Conservation (phyloP, 2,329 filamentous ascomycete genomes). For the Ceratocystis variospora region DNA sequence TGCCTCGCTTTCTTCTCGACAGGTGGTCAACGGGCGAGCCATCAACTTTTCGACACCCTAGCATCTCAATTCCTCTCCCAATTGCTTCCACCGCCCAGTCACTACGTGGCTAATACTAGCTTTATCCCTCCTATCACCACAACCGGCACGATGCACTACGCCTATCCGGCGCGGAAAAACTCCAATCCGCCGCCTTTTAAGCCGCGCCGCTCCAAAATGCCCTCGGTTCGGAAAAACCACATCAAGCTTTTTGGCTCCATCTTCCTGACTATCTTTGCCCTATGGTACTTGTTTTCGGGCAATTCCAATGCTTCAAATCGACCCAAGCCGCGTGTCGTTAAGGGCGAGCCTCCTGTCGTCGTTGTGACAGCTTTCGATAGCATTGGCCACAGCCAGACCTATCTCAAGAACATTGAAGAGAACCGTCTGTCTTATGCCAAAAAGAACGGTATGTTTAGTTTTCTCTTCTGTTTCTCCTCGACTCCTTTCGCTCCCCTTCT, state of each 20-base stretch:
- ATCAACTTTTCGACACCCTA: constrained; percentile 6
- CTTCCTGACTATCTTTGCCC: constrained; percentile 38
- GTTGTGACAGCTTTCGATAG: constrained; percentile 71
- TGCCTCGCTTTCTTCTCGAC: neutral
- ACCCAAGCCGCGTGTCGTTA: constrained; percentile 18
- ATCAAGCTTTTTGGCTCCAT: constrained; percentile 45
- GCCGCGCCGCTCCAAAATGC: constrained; percentile 41
- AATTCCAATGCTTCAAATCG: constrained; percentile 14
- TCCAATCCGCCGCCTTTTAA: constrained; percentile 62
- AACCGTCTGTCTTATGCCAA: constrained; percentile 77
- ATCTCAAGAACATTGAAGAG: constrained; percentile 59
- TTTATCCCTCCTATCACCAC: constrained; percentile 1
- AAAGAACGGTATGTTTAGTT: constrained; percentile 55
- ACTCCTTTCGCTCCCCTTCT: neutral
- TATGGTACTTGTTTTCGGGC: constrained; percentile 47
- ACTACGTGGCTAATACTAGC: neutral
- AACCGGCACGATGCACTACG: constrained; percentile 61
- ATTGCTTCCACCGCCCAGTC: neutral
- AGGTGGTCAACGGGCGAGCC: neutral
- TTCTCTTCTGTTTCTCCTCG: neutral
- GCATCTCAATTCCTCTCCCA: neutral
- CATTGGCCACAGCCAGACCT: constrained; percentile 36
- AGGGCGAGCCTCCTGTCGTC: constrained; percentile 50
- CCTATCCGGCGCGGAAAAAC: constrained; percentile 72
- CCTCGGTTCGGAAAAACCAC: constrained; percentile 47